Evolutionary conservation across 805 yeast genomes (phyloP).

Genomic region (Maudiozyma bulderi): DNA sequence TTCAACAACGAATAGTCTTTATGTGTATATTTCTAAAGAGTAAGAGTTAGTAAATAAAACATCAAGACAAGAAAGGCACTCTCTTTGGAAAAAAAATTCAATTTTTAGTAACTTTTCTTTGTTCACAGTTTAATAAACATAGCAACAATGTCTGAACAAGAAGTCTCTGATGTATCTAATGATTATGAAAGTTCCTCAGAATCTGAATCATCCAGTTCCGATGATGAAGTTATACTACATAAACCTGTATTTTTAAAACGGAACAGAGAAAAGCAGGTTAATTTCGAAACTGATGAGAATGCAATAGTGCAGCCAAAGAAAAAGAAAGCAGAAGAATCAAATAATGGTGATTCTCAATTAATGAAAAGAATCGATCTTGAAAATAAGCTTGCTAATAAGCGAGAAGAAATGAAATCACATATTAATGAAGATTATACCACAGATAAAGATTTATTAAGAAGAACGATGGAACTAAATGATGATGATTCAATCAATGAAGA

Average conservation of each 20-base stretch:
- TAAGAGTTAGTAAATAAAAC: too few relatives aligned
- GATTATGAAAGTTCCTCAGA: not conserved
- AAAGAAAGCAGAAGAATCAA: not conserved
- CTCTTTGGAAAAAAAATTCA: too few relatives aligned
- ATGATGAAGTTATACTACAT: constrained; percentile 15
- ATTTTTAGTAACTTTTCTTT: too few relatives aligned
- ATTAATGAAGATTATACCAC: constrained; percentile 16
- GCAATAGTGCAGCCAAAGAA: not conserved
- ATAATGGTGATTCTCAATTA: not conserved
- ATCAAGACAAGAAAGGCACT: too few relatives aligned
- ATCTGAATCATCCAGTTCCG: constrained; percentile 1
- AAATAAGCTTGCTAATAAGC: constrained; percentile 5
- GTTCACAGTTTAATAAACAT: too few relatives aligned
- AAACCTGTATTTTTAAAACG: constrained; percentile 22
- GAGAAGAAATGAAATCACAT: constrained; percentile 5
- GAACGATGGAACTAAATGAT: constrained; percentile 18
- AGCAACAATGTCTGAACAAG: not conserved
- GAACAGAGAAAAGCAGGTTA: not conserved
- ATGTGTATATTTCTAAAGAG: too few relatives aligned
- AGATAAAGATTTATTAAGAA: constrained; percentile 17
- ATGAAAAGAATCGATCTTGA: constrained; percentile 12
- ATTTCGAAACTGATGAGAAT: not conserved
- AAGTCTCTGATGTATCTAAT: not conserved
- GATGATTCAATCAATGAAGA: constrained; percentile 19
- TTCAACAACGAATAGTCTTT: too few relatives aligned